Base-by-base conservation (phyloP, 176 grass and related monocot species). In the Ananas comosus region DNA sequence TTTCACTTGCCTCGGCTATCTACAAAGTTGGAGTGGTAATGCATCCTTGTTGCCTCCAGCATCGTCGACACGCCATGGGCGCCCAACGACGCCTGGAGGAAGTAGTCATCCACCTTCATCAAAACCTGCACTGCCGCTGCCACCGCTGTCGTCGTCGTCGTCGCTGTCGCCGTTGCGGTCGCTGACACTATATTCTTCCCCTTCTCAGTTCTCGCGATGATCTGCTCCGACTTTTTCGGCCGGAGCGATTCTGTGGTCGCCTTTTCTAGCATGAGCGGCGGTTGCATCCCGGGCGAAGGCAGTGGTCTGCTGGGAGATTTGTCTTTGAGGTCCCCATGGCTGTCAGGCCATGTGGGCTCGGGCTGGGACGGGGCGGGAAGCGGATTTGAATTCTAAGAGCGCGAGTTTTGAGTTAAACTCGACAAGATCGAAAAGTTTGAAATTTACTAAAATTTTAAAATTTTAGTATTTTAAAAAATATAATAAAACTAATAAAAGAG, bases 21-120 rank as follows among this genome's bases (percentile, higher is more conserved):
- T 48, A 89, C 93, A 77, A 87, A 91, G 76, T 97, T 97, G 24
- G 89, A 92, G 72, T 97, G 93, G 74, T 92, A 97, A 87, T 97
- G 89, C 93, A 97, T 80, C 51, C 88, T 72, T 50, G 89, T 84
- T 27, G 93, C 89, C 84, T 96, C 93, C 49, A 96, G 86, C 70
- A 87, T 92, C 72, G 90, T 96, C 17, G 81, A 82, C 42, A 96
- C 93, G 23, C 92, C 89, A 56, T 84, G 86, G 28, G 93, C 86
- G 69, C 89, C 90, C 79, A 85, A 76, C 13, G 84, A 92, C 64
- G 89, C 84, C 69, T 53, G 79, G 28, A 96, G 79, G 73, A 96
- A 96, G 63, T 89, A 71, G 78, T 92, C 86, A 76, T 96, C 88
- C 70, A 96, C 76, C 64, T 71, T 48, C 72, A 53, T 42, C 51